A percentile compares a stretch with the other conserved stretches of the same genome.
Evolutionary conservation across 2,329 filamentous ascomycete species (phyloP).

Genomic region (Cordyceps cateniannulata): DNA sequence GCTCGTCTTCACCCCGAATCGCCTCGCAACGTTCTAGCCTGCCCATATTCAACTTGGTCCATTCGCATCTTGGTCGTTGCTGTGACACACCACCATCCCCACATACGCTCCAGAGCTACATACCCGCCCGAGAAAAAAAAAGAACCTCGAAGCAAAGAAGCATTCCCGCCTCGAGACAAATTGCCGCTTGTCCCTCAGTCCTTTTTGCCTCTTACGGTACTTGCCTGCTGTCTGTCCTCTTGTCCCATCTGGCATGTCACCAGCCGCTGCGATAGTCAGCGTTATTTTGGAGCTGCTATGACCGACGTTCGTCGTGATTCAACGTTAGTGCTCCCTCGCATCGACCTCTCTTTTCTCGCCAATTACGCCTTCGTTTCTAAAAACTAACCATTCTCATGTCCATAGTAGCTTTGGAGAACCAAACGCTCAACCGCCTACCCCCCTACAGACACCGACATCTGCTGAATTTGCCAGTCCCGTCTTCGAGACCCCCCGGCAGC

Average conservation of each 20-base stretch:
- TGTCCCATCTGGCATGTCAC: slow-evolving; percentile 8
- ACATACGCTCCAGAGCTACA: slow-evolving; percentile 9
- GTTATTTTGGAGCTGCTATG: slow-evolving; percentile 46
- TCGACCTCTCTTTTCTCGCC: background rate
- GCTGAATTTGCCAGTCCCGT: slow-evolving; percentile 46
- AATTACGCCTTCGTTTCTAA: background rate
- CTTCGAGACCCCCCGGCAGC: slow-evolving; percentile 50
- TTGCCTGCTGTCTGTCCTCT: background rate
- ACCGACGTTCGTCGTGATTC: slow-evolving; percentile 51
- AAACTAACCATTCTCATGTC: slow-evolving; percentile 27
- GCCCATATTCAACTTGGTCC: background rate
- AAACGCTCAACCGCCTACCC: slow-evolving; percentile 55
- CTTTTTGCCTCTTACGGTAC: background rate
- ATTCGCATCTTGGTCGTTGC: slow-evolving; percentile 10
- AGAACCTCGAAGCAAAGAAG: background rate
- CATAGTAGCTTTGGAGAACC: slow-evolving; percentile 53
- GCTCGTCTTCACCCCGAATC: background rate
- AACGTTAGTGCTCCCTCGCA: slow-evolving; percentile 31
- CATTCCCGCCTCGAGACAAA: slow-evolving; percentile 7
- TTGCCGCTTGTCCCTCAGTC: background rate
- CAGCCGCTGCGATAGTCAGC: slow-evolving; percentile 6
- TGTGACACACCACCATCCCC: slow-evolving; percentile 13
- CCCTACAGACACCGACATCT: slow-evolving; percentile 51
- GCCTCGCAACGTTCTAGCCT: background rate
- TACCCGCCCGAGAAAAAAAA: slow-evolving; percentile 12